phyloP scores from a whole-genome alignment of 352 stramenopile genomes.

The Aphanomyces invadans region DNA sequence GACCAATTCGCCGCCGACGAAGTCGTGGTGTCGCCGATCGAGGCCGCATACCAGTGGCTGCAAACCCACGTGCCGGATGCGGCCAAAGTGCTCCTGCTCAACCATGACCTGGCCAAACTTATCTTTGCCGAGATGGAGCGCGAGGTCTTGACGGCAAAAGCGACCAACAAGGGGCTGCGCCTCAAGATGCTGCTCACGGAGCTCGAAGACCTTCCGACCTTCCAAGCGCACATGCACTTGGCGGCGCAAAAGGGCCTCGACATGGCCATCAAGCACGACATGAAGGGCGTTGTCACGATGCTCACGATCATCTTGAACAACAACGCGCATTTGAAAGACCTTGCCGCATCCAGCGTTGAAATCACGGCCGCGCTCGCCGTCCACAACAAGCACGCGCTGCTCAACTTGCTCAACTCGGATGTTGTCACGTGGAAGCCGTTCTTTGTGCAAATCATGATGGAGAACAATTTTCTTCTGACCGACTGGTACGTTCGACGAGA shows the following conservation, averaged over 20 bases:
- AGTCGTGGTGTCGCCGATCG: not conserved
- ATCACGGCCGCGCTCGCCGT: constrained; percentile 51
- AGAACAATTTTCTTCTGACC: constrained; percentile 44
- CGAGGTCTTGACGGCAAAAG: constrained; percentile 33
- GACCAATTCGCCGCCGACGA: constrained; percentile 6
- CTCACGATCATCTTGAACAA: constrained; percentile 46
- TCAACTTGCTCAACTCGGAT: constrained; percentile 57
- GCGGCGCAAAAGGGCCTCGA: constrained; percentile 46
- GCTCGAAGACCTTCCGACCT: constrained; percentile 44
- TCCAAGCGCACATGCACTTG: constrained; percentile 52
- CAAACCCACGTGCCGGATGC: constrained; percentile 43
- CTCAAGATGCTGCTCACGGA: constrained; percentile 59
- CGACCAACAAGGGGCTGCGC: not conserved
- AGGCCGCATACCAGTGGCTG: constrained; percentile 45
- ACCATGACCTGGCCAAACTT: constrained; percentile 49
- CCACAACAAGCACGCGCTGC: constrained; percentile 48
- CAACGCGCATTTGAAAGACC: constrained; percentile 23
- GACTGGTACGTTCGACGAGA: constrained; percentile 30
- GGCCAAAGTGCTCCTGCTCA: constrained; percentile 41
- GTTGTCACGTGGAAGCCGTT: constrained; percentile 55
- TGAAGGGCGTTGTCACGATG: constrained; percentile 37
- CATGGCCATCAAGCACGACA: constrained; percentile 50
- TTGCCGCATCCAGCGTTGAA: constrained; percentile 33
- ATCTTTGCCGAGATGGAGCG: constrained; percentile 58
- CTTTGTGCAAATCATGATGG: constrained; percentile 49